These are phyloP conservation scores for Phytophthora fragariaefolia DNA, from an alignment of 352 stramenopile species.

Conservation along the genomic window DNA sequence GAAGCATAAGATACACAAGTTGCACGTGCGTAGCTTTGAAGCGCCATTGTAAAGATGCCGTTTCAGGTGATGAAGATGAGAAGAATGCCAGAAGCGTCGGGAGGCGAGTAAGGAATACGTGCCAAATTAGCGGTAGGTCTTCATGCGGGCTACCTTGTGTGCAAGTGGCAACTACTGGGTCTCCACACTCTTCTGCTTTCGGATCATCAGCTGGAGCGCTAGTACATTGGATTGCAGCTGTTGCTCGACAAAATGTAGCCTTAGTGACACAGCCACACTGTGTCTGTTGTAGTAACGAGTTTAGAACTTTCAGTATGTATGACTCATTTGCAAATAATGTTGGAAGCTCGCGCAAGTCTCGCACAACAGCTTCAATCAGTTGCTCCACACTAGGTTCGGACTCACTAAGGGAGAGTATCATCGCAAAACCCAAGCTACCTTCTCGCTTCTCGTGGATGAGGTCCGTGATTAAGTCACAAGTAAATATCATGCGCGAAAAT, in stretches of 20 bases:
- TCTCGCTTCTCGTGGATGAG: constrained; percentile 75
- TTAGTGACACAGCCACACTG: constrained; percentile 81
- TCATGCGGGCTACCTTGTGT: constrained; percentile 55
- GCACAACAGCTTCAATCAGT: constrained; percentile 47
- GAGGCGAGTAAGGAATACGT: constrained; percentile 52
- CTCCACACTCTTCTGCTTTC: not conserved
- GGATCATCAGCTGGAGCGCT: not conserved
- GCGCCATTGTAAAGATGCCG: constrained; percentile 29
- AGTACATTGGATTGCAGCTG: constrained; percentile 7
- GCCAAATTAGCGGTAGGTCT: constrained; percentile 71
- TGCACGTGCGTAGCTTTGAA: constrained; percentile 75
- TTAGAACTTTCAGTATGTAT: constrained; percentile 77
- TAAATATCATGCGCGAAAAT: constrained; percentile 82
- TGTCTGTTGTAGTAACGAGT: constrained; percentile 72
- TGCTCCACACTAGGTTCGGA: constrained; percentile 39
- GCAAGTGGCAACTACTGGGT: constrained; percentile 12
- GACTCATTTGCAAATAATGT: constrained; percentile 77
- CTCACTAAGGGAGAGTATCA: constrained; percentile 53
- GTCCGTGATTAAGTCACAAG: constrained; percentile 79
- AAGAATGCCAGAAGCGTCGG: constrained; percentile 52
- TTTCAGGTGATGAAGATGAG: constrained; percentile 4
- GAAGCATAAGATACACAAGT: constrained; percentile 77
- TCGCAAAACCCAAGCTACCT: constrained; percentile 59
- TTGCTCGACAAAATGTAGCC: constrained; percentile 39
- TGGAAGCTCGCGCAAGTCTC: constrained; percentile 57